Percentiles rank a stretch among this genome's conserved stretches.
phyloP scores from a whole-genome alignment of 1,284 basidiomycete genomes.

The Malassezia japonica region DNA sequence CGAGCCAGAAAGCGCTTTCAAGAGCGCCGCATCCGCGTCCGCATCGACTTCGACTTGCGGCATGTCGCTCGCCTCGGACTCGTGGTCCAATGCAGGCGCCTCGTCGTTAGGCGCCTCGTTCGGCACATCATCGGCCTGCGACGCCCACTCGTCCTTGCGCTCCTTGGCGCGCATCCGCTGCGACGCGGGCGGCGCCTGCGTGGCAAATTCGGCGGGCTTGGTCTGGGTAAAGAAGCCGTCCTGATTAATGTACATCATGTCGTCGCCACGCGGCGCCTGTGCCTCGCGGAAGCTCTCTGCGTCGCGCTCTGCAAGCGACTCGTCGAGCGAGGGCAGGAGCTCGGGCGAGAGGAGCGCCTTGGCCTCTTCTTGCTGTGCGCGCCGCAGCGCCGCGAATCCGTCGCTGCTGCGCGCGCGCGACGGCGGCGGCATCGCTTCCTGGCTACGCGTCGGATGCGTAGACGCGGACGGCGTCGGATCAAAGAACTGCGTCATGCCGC shows the following conservation, averaged over 20 bases:
- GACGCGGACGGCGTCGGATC: constrained; percentile 20
- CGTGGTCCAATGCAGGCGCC: constrained; percentile 2
- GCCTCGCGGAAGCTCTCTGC: constrained; percentile 18
- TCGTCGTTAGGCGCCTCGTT: constrained; percentile 7
- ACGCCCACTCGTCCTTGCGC: constrained; percentile 15
- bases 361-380: constrained; percentile 26
- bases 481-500: constrained; percentile 31
- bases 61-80: constrained; percentile 2
- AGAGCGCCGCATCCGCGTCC: background rate
- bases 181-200: background rate
- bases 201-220: constrained; percentile 21
- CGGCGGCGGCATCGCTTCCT: constrained; percentile 32
- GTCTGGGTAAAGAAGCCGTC: constrained; percentile 45
- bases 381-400: constrained; percentile 36
- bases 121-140: constrained; percentile 19
- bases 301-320: constrained; percentile 25
- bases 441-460: background rate
- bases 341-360: constrained; percentile 24
- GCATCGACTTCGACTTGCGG: background rate
- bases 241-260: constrained; percentile 37
- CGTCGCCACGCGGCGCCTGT: background rate
- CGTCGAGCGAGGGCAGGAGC: constrained; percentile 29
- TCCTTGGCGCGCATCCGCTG: background rate
- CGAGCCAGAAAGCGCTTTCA: too few relatives aligned
- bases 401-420: constrained; percentile 20